Evolutionary conservation across 106 monocot species (phyloP).

Genomic region (Dioscorea dumetorum): DNA sequence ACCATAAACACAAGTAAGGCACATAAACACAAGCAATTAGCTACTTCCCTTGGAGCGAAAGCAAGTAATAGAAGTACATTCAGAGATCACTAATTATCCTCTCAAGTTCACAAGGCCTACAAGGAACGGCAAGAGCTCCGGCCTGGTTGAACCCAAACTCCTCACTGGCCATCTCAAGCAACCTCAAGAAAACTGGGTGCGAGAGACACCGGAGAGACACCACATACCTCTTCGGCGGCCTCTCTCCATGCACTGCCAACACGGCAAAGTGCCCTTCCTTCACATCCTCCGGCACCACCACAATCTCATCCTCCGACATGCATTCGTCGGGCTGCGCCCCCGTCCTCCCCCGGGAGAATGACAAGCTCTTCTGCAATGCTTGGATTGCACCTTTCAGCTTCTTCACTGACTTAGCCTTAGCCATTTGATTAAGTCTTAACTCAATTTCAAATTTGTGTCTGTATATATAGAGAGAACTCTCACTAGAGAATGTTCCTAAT

Average conservation of each 20-base stretch:
- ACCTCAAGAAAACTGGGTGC: conserved; percentile 24
- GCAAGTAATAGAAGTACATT: not conserved
- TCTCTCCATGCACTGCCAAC: conserved; percentile 13
- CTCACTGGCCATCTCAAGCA: conserved; percentile 37
- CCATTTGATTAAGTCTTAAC: not conserved
- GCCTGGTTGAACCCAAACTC: conserved; percentile 43
- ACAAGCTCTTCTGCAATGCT: conserved; percentile 16
- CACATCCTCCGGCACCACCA: conserved; percentile 20
- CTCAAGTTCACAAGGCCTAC: conserved; percentile 26
- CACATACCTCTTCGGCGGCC: conserved; percentile 22
- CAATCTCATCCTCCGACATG: not conserved
- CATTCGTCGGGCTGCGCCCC: not conserved
- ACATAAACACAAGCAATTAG: too few species aligned
- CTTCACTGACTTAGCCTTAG: conserved; percentile 4
- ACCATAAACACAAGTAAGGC: too few species aligned
- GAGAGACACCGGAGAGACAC: conserved; percentile 39
- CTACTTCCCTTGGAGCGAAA: too few species aligned
- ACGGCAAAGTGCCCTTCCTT: conserved; percentile 41
- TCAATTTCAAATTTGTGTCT: too few species aligned
- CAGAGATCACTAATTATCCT: conserved; percentile 24
- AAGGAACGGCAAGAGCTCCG: conserved; percentile 35
- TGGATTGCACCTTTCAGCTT: conserved; percentile 18
- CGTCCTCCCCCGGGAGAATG: not conserved
- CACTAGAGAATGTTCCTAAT: not conserved
- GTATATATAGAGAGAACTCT: too few species aligned